Conservation (phyloP, 345 rosid genomes). For the Lagerstroemia speciosa region DNA sequence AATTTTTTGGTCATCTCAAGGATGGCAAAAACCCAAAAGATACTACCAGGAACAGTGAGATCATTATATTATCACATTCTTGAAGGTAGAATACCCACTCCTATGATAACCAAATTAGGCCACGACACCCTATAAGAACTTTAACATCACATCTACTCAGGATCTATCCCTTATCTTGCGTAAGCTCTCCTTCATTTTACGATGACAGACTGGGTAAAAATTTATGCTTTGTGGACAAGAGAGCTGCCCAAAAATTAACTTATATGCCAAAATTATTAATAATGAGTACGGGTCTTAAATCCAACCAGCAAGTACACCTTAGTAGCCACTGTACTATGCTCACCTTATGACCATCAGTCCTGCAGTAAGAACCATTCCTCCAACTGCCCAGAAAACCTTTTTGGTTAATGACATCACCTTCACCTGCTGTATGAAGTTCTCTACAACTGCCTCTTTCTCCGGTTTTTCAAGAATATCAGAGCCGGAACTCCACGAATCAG, state of each 20-base stretch:
- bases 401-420: constrained; percentile 35
- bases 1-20: neutral
- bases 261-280: neutral
- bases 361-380: constrained; percentile 69
- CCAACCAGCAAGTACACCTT: neutral
- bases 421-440: constrained; percentile 42
- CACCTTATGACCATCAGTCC: constrained; percentile 62
- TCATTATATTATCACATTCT: neutral
- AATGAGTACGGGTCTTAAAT: neutral
- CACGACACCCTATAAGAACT: neutral
- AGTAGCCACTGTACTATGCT: constrained; percentile 11
- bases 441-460: constrained; percentile 17
- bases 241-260: neutral
- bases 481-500: constrained; percentile 55
- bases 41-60: neutral
- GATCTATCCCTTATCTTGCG: neutral
- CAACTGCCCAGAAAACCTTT: constrained; percentile 68
- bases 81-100: neutral
- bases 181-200: neutral
- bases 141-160: neutral
- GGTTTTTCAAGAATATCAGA: constrained; percentile 29
- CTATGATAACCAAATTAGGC: neutral
- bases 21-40: neutral
- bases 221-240: neutral
- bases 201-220: neutral